A percentile compares a stretch with the other conserved stretches of the same genome.
Evolutionary conservation across 345 rosid species (phyloP).

Genomic region (Salix dunnii): DNA sequence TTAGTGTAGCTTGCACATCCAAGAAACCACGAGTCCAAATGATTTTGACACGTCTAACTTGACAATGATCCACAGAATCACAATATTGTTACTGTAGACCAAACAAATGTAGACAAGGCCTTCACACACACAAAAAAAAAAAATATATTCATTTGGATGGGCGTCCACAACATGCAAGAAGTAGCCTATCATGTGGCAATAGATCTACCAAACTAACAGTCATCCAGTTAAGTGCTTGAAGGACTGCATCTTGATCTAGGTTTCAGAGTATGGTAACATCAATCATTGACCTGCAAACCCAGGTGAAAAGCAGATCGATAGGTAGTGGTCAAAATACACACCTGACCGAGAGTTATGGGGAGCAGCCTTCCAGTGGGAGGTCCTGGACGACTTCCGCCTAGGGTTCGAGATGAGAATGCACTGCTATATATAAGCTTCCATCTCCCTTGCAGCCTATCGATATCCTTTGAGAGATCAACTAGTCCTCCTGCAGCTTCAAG

Average conservation of each 20-base stretch:
- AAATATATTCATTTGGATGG: not conserved
- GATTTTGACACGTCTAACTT: not conserved
- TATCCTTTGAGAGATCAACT: slow-evolving; percentile 50
- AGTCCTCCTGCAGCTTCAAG: slow-evolving; percentile 67
- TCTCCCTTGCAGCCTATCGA: slow-evolving; percentile 76
- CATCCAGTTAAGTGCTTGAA: not conserved
- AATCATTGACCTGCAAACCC: not conserved
- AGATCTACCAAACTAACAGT: not conserved
- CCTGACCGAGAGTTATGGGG: slow-evolving; percentile 93
- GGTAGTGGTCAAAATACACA: slow-evolving; percentile 10
- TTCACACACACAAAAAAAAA: not conserved
- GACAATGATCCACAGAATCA: not conserved
- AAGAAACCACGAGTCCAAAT: not conserved
- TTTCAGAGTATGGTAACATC: not conserved
- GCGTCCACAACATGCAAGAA: not conserved
- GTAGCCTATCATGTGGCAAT: not conserved
- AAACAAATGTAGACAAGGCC: not conserved
- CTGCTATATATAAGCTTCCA: slow-evolving; percentile 92
- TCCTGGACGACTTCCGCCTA: slow-evolving; percentile 94
- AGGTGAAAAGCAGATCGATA: not conserved
- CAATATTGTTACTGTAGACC: not conserved
- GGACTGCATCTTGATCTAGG: not conserved
- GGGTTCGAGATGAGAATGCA: slow-evolving; percentile 83
- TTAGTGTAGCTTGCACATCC: not conserved
- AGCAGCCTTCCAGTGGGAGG: slow-evolving; percentile 82